Base-by-base conservation (phyloP, 495 filamentous ascomycete genomes). In the Daldinia caldariorum region DNA sequence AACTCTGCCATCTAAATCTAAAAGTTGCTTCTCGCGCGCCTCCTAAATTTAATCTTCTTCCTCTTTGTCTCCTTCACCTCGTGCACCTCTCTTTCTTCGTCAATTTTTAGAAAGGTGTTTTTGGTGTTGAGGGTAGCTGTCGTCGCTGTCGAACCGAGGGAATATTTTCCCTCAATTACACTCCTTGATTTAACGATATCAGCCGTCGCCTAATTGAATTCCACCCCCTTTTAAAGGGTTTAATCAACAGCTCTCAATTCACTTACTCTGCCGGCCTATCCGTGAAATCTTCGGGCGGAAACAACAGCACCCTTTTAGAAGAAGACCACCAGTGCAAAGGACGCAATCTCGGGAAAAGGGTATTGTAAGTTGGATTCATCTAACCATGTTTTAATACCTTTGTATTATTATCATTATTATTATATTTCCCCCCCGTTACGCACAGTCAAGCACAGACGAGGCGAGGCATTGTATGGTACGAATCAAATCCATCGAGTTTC, bases 1-100 rank as follows among this genome's bases (percentile, higher is more conserved):
- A 60, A 63, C 63, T 62, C 50, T 63, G 51, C 63, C 34, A 43
- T 63, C 18, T 37, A 53, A 66, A 50, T 53, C 49, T 6, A 32
- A 32, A 32, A 32, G 14, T 53, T 63, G 58, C 51, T 59, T 59
- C 54, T 65, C 32, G 58, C 32, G 58, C 58, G 58, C 68, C 32
- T 66, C 51, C 62, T 63, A 72, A 72, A 62, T 69, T 72, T 69
- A 39, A 55, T 58, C 54, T 66, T 66, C 70, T 61, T 58, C 61
- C 60, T 59, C 45, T 37, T 43, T 47, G 61, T 58, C 61, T 64
- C 57, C 57, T 64, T 18, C 56, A 43, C 57, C 63, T 66, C 43
- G 57, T 68, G 57, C 70, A 58, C 55, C 70, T 69, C 45, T 72
- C 54, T 18, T 18, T 65, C 60, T 41, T 63, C 49, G 56, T 64